Evolutionary conservation across 2,329 filamentous ascomycete species (phyloP).

Genomic region (Fusarium albidum): DNA sequence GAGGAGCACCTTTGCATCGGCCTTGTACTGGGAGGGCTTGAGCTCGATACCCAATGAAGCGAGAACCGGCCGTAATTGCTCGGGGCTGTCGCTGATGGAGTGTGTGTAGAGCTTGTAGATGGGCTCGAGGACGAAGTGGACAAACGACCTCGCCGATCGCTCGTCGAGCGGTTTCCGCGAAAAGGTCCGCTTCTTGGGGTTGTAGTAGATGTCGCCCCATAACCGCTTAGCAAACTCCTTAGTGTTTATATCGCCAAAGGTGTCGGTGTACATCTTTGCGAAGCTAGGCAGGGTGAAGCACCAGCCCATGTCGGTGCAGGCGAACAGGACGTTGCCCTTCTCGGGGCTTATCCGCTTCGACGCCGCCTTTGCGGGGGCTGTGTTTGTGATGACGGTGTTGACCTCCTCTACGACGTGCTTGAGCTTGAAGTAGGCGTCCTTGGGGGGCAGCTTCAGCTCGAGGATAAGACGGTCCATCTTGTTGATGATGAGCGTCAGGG

Average conservation of each 20-base stretch:
- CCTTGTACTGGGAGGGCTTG: slow-evolving; percentile 92
- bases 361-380: slow-evolving; percentile 81
- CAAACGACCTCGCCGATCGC: slow-evolving; percentile 83
- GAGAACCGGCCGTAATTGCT: slow-evolving; percentile 82
- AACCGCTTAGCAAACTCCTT: slow-evolving; percentile 84
- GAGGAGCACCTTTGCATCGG: slow-evolving; percentile 87
- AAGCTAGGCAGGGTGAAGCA: slow-evolving; percentile 96
- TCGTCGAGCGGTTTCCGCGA: slow-evolving; percentile 87
- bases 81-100: slow-evolving; percentile 88
- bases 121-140: slow-evolving; percentile 93
- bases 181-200: slow-evolving; percentile 88
- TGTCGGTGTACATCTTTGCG: slow-evolving; percentile 94
- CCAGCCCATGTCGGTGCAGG: slow-evolving; percentile 93
- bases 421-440: slow-evolving; percentile 97
- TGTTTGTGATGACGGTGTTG: slow-evolving; percentile 92
- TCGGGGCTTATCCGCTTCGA: slow-evolving; percentile 87
- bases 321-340: slow-evolving; percentile 97
- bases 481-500: slow-evolving; percentile 90
- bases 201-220: slow-evolving; percentile 98
- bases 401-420: slow-evolving; percentile 99
- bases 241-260: slow-evolving; percentile 81
- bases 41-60: slow-evolving; percentile 81
- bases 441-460: slow-evolving; percentile 91
- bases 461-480: slow-evolving; percentile 97
- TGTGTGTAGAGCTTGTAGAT: slow-evolving; percentile 98